phyloP scores from a whole-genome alignment of 495 filamentous ascomycete genomes.

The Neurospora sp. region DNA sequence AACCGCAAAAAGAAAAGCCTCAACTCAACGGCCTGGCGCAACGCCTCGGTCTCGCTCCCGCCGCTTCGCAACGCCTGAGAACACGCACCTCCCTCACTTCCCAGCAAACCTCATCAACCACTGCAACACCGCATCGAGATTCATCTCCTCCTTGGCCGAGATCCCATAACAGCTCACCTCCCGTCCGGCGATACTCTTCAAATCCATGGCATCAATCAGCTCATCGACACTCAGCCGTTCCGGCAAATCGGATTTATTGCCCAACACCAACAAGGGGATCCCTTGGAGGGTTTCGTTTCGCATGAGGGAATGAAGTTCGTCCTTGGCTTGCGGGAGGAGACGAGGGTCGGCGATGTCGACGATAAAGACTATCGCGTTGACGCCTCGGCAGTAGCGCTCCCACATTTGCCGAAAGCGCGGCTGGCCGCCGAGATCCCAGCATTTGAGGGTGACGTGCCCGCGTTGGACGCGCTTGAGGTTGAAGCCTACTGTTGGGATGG shows the following conservation, averaged over 20 bases:
- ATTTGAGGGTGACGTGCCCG: slow-evolving; percentile 97
- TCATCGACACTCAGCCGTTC: slow-evolving; percentile 86
- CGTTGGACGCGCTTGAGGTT: slow-evolving; percentile 98
- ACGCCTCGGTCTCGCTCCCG: not conserved
- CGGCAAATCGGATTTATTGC: slow-evolving; percentile 92
- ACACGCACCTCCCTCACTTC: slow-evolving; percentile 24
- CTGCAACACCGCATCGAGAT: slow-evolving; percentile 91
- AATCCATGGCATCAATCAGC: slow-evolving; percentile 83
- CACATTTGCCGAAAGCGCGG: slow-evolving; percentile 97
- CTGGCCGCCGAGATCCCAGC: slow-evolving; percentile 97
- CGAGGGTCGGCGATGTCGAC: slow-evolving; percentile 70
- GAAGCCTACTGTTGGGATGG: slow-evolving; percentile 96
- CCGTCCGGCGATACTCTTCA: slow-evolving; percentile 79
- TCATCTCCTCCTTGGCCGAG: slow-evolving; percentile 96
- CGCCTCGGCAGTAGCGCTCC: slow-evolving; percentile 95
- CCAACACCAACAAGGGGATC: slow-evolving; percentile 91
- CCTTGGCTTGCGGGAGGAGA: slow-evolving; percentile 75
- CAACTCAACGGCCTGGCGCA: not conserved
- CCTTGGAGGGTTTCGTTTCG: slow-evolving; percentile 75
- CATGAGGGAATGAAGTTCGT: slow-evolving; percentile 85
- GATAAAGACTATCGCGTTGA: slow-evolving; percentile 98
- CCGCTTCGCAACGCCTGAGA: too few species aligned
- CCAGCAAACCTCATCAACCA: slow-evolving; percentile 89
- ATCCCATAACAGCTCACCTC: slow-evolving; percentile 99
- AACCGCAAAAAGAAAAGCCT: slow-evolving; percentile 5